Base-by-base conservation (phyloP, 2,329 filamentous ascomycete species). In the Penicillium sp. region DNA sequence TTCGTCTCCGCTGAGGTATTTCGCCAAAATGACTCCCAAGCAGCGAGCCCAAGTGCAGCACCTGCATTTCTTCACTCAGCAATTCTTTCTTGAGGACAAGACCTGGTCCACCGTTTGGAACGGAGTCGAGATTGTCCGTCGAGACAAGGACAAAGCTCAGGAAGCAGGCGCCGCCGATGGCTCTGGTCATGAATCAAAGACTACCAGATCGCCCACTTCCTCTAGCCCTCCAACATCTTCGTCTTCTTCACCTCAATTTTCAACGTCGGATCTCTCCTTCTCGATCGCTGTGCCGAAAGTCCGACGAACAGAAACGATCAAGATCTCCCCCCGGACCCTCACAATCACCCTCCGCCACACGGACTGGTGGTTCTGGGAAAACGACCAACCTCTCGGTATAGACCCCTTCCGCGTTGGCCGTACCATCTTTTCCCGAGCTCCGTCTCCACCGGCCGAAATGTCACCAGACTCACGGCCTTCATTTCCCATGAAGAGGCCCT, bases 321-420 rank as follows among this genome's bases (percentile, higher is more conserved):
- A 32, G 11, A 32, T 32, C 29, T 32, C 29, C 6, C 40, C 40
- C 1, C 24, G 13, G 9, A 43, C 32, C 13, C 5, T 35, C 28
- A 43, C 18, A 1, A 35, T 43, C 8, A 43, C 40, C 4, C 13
- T 43, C 32, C 29, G 40, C 3, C 40, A 43, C n/a, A 43, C 40
- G 11, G 40, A 43, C 26, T 43, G 40, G 40, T 43, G 40, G 40
- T 43, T 43, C 11, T 43, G 40, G 40, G 40, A 43, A 24, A 26
- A 43, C 9, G 11, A 43, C 9, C 29, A 43, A 4, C 24, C 40
- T 1, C n/a, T 43, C 18, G 40, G 28, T 1, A 33, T 43, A 3
- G 24, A 43, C 4, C 40, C 40, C 6, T 43, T 43, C 9, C 6
- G 29, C 1, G 4, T 4, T 3, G 40, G 40, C 1, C 9, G 28